Base-by-base conservation (phyloP, 2,329 filamentous ascomycete species). In the Aspergillus fijiensis region DNA sequence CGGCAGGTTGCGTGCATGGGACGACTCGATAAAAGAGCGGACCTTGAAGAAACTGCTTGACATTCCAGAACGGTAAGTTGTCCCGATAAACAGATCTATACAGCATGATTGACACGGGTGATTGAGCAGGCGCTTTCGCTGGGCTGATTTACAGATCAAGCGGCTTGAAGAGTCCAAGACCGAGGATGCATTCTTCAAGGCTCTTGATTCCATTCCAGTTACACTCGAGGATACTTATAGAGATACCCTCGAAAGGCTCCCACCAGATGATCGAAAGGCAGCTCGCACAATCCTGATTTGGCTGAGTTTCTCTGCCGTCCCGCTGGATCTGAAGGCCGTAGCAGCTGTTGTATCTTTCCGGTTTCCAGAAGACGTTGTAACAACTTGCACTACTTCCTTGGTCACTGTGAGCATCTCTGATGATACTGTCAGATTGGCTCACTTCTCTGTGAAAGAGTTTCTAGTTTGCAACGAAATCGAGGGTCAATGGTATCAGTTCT, bases 371-470 rank as follows among this genome's bases (percentile, higher is more conserved):
- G 19, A 48, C 11, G 49, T 58, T 16, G 23, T 58, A 3, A 48
- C 12, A 3, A 58, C 27, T 5, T 58, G 55, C 33, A 58, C 49
- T 27, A 51, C 49, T 33, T 52, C 14, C 16, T 35, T 58, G 12
- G 49, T 58, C 11, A 58, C 33, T 27, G 21, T 58, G 29, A 52
- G n/a, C 10, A 16, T 31, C 6, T 47, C 33, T 1, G 49, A 48
- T 45, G 10, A 45, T 21, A 52, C 35, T 33, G 49, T 58, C 21
- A 51, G 21, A 33, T 39, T 58, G 21, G 55, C 49, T 10, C 55
- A 58, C 52, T 58, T 58, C 35, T 58, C 55, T 5, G 55, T 58
- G n/a, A 58, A 58, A 19, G 55, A 58, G 25, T 58, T 58, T 35
- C 25, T 58, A 5, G 49, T 52, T 10, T 11, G 25, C 35, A 42